These are phyloP conservation scores for Lentinula detonsa DNA, from an alignment of 768 basidiomycete species.

Conservation along the genomic window DNA sequence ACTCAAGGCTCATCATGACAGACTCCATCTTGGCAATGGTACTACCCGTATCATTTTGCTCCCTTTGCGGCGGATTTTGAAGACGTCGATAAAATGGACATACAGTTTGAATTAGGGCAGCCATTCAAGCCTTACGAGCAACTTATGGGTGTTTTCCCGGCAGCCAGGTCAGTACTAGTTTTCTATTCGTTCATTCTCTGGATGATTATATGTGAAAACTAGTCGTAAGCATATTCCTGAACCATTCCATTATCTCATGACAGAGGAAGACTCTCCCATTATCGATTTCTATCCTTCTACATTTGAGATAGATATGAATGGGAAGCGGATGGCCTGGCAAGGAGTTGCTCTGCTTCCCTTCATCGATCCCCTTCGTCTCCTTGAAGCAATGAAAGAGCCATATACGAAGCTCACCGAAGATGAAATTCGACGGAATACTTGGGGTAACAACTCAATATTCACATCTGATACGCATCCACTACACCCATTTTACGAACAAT, in stretches of 20 bases:
- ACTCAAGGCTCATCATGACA: conserved; percentile 15
- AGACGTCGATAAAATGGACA: conserved; percentile 70
- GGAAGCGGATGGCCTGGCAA: conserved; percentile 99
- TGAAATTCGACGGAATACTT: conserved; percentile 77
- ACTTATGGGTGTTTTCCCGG: conserved; percentile 96
- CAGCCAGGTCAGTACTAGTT: conserved; percentile 59
- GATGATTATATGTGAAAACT: conserved; percentile 1
- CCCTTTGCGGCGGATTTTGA: conserved; percentile 96
- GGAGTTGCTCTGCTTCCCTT: conserved; percentile 96
- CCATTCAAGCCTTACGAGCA: conserved; percentile 98
- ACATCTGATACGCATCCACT: conserved; percentile 79
- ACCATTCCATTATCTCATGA: conserved; percentile 86
- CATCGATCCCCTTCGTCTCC: conserved; percentile 79
- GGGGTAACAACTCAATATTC: conserved; percentile 81
- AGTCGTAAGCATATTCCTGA: conserved; percentile 87
- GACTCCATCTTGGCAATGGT: conserved; percentile 99
- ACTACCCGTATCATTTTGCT: conserved; percentile 97
- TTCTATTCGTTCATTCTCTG: conserved; percentile 2
- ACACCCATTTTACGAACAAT: conserved; percentile 79
- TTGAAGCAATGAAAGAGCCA: conserved; percentile 73
- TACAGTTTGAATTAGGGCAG: conserved; percentile 71
- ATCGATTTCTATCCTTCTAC: conserved; percentile 91
- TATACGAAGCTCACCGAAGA: conserved; percentile 72
- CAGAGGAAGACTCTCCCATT: conserved; percentile 81
- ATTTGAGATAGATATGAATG: conserved; percentile 99